These are phyloP conservation scores for Cryptococcus sp. DNA, from an alignment of 1,284 basidiomycete species.

Conservation along the genomic window DNA sequence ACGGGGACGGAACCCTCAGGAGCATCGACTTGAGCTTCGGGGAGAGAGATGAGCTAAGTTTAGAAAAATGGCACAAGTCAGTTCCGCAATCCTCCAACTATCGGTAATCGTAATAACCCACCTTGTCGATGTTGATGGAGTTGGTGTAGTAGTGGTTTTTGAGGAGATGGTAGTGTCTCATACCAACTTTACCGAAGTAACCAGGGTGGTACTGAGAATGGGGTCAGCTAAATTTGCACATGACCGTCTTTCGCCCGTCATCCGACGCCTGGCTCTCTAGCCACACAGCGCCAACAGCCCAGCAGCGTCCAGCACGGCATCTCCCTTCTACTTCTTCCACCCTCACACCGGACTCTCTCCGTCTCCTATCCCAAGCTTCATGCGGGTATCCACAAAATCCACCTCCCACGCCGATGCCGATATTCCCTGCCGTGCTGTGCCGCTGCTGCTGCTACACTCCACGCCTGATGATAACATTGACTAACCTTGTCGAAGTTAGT, in stretches of 20 bases:
- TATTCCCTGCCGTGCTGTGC: not conserved
- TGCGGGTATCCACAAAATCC: not conserved
- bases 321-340: not conserved
- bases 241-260: not conserved
- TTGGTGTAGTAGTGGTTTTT: constrained; percentile 89
- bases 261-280: not conserved
- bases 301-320: not conserved
- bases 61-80: constrained; percentile 19
- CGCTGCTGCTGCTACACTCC: not conserved
- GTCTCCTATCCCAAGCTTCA: not conserved
- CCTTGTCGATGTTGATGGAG: constrained; percentile 95
- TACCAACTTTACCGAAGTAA: constrained; percentile 77
- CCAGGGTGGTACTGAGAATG: constrained; percentile 75
- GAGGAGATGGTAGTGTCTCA: constrained; percentile 96
- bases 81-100: constrained; percentile 65
- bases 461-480: not conserved
- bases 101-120: constrained; percentile 58
- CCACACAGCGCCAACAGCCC: not conserved
- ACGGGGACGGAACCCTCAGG: constrained; percentile 72
- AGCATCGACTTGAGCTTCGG: constrained; percentile 53
- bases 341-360: not conserved
- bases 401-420: not conserved
- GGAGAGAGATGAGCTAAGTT: constrained; percentile 52
- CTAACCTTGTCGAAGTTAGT: constrained; percentile 58
- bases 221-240: constrained; percentile 2